Evolutionary conservation across 2,329 filamentous ascomycete species (phyloP).

Genomic region (Fusarium sp.): DNA sequence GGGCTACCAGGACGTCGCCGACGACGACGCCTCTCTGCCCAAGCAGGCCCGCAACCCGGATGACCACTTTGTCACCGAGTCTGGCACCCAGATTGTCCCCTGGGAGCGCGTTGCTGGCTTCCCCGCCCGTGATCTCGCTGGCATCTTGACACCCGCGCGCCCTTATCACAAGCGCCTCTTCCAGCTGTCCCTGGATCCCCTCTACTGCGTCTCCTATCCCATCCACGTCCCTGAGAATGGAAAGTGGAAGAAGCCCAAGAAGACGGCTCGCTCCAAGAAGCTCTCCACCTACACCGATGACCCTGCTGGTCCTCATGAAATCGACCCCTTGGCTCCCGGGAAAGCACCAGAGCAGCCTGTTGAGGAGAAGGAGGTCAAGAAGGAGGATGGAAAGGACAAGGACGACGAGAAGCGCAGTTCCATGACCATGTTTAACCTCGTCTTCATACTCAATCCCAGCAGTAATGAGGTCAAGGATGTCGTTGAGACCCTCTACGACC

Average conservation of each 20-base stretch:
- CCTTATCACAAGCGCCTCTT: slow-evolving; percentile 86
- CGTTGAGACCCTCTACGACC: slow-evolving; percentile 82
- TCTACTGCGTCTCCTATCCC: slow-evolving; percentile 85
- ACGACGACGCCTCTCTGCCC: slow-evolving; percentile 53
- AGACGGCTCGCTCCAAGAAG: slow-evolving; percentile 58
- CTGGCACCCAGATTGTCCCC: slow-evolving; percentile 69
- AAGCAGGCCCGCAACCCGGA: slow-evolving; percentile 65
- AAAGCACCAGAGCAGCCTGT: slow-evolving; percentile 44
- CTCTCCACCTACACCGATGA: slow-evolving; percentile 52
- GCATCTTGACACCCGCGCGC: slow-evolving; percentile 79
- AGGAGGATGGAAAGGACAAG: slow-evolving; percentile 49
- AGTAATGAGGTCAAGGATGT: slow-evolving; percentile 81
- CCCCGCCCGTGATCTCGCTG: slow-evolving; percentile 81
- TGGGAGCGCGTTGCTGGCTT: slow-evolving; percentile 83
- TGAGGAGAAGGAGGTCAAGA: slow-evolving; percentile 44
- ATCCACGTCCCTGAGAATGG: slow-evolving; percentile 85
- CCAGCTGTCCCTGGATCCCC: slow-evolving; percentile 82
- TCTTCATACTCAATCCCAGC: slow-evolving; percentile 88
- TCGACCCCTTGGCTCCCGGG: slow-evolving; percentile 39
- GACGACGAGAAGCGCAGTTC: slow-evolving; percentile 72
- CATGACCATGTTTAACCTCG: slow-evolving; percentile 98
- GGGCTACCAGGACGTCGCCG: slow-evolving; percentile 49
- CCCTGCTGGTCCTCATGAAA: slow-evolving; percentile 44
- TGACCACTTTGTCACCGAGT: slow-evolving; percentile 66
- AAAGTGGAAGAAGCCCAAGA: slow-evolving; percentile 76